phyloP scores from a whole-genome alignment of 495 filamentous ascomycete species.

The Pseudoneurospora amorphoporcata region DNA sequence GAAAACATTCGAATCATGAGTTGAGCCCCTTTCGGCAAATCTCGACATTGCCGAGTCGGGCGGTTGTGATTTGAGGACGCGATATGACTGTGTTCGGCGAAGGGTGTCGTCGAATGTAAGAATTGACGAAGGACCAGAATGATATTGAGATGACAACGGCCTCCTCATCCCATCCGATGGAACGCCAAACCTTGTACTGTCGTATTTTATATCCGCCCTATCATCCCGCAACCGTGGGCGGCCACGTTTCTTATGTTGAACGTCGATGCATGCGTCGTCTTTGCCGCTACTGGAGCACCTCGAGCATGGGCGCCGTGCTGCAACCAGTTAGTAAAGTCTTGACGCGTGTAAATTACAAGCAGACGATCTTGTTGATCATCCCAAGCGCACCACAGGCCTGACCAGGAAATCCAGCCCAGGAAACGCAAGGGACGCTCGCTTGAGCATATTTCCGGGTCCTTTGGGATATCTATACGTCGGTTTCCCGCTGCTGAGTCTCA shows the following conservation, averaged over 20 bases:
- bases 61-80: conserved; percentile 51
- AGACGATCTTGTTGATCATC: background rate
- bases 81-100: conserved; percentile 41
- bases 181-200: conserved; percentile 36
- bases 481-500: background rate
- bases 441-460: background rate
- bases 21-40: conserved; percentile 34
- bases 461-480: background rate
- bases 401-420: background rate
- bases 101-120: conserved; percentile 37
- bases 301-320: conserved; percentile 53
- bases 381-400: background rate
- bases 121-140: conserved; percentile 23
- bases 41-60: conserved; percentile 34
- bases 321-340: conserved; percentile 13
- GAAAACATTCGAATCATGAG: conserved; percentile 36
- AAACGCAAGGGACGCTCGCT: background rate
- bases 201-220: conserved; percentile 40
- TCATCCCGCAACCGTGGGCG: conserved; percentile 88
- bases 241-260: conserved; percentile 93
- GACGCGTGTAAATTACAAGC: background rate
- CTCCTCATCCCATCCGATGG: conserved; percentile 34
- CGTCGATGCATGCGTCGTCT: conserved; percentile 83
- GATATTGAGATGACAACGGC: conserved; percentile 35
- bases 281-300: conserved; percentile 52